Percentiles rank a stretch among this genome's conserved stretches.
phyloP scores from a whole-genome alignment of 116 monocot species.

The Thalassia testudinum region DNA sequence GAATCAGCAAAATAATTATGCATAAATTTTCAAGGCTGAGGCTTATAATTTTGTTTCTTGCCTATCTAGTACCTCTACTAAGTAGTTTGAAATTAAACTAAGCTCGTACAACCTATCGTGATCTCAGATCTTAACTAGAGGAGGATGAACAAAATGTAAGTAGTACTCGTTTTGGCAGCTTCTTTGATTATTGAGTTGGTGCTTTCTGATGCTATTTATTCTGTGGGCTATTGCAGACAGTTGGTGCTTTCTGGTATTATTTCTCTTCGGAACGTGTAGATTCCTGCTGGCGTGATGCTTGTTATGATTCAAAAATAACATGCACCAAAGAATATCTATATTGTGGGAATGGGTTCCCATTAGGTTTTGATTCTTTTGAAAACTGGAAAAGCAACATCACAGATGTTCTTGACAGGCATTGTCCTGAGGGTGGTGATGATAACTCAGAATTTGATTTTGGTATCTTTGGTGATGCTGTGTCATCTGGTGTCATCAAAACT shows the following conservation, averaged over 20 bases:
- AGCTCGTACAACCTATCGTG: too few species aligned
- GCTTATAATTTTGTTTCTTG: too few species aligned
- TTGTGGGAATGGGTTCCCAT: conserved; percentile 26
- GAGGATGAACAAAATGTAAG: too few species aligned
- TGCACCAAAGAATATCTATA: conserved; percentile 41
- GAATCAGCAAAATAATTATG: too few species aligned
- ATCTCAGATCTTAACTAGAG: too few species aligned
- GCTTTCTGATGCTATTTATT: too few species aligned
- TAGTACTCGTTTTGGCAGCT: not conserved
- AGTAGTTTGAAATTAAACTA: too few species aligned
- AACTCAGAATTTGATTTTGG: conserved; percentile 18
- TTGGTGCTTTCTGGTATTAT: conserved; percentile 82
- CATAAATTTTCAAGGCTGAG: too few species aligned
- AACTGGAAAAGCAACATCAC: conserved; percentile 21
- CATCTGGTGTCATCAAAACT: conserved; percentile 42
- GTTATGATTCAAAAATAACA: conserved; percentile 3
- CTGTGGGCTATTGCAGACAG: conserved; percentile 25
- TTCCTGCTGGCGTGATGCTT: conserved; percentile 61
- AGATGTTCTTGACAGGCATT: conserved; percentile 8
- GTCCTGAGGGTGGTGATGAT: conserved; percentile 7
- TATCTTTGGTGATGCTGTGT: conserved; percentile 43
- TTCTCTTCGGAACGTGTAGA: conserved; percentile 62
- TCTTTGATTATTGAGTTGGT: not conserved
- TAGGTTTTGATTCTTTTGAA: conserved; percentile 23
- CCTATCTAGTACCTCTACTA: too few species aligned